Evolutionary conservation across 495 filamentous ascomycete species (phyloP).

Genomic region (Wilcoxina mikolae): DNA sequence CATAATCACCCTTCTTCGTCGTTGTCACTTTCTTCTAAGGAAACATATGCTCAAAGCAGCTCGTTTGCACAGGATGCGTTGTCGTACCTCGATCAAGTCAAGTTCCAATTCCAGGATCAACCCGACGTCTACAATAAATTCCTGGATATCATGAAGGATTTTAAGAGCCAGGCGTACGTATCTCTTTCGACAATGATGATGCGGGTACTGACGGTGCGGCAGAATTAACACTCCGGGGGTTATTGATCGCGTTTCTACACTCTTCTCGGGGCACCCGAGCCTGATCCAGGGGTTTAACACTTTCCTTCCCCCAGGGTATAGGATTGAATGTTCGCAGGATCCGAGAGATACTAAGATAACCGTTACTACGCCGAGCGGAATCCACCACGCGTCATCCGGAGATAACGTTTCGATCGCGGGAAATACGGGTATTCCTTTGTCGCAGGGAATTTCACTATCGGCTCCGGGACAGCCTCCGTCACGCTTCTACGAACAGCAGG

Average conservation of each 20-base stretch:
- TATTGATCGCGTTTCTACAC: slow-evolving; percentile 88
- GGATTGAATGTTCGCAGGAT: slow-evolving; percentile 63
- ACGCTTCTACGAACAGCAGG: slow-evolving; percentile 32
- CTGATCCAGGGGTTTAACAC: slow-evolving; percentile 99
- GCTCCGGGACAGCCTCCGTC: slow-evolving; percentile 16
- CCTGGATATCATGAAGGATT: slow-evolving; percentile 99
- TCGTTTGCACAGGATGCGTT: slow-evolving; percentile 58
- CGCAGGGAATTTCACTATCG: not conserved
- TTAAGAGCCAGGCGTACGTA: slow-evolving; percentile 90
- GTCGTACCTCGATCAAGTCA: slow-evolving; percentile 96
- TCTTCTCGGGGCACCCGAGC: slow-evolving; percentile 92
- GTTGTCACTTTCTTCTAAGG: too few relatives aligned
- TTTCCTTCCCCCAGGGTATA: slow-evolving; percentile 90
- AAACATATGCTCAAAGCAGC: not conserved
- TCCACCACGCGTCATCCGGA: slow-evolving; percentile 40
- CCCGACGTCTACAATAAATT: slow-evolving; percentile 98
- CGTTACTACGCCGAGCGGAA: slow-evolving; percentile 90
- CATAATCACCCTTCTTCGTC: too few relatives aligned
- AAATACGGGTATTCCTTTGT: slow-evolving; percentile 12
- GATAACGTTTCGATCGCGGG: slow-evolving; percentile 26
- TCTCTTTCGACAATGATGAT: slow-evolving; percentile 14
- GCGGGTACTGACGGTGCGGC: slow-evolving; percentile 7
- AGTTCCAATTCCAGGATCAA: slow-evolving; percentile 91
- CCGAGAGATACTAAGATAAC: slow-evolving; percentile 45
- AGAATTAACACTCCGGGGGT: slow-evolving; percentile 97